Evolutionary conservation across 1,139 yeast genomes (phyloP).

Genomic region (Nadsonia commutata): DNA sequence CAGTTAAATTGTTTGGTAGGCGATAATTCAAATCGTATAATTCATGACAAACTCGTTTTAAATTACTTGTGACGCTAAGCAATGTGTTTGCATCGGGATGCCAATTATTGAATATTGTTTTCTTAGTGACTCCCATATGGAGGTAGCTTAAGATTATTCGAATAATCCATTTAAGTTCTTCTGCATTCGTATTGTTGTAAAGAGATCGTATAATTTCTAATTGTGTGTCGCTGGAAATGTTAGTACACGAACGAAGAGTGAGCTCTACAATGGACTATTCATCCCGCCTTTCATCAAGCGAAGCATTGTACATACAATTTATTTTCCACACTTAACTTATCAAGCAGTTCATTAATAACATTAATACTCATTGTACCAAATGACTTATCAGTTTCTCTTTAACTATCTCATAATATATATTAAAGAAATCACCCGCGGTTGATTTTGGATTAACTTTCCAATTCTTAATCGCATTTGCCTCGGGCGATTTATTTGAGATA

Average conservation of each 20-base stretch:
- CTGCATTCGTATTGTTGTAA: constrained; percentile 39
- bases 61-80: constrained; percentile 51
- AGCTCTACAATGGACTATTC: too few relatives aligned
- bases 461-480: constrained; percentile 30
- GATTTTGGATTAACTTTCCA: constrained; percentile 30
- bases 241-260: too few relatives aligned
- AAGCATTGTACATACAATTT: constrained; percentile 5
- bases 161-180: constrained; percentile 57
- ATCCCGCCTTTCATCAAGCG: not conserved
- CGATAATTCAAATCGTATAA: constrained; percentile 28
- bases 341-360: constrained; percentile 44
- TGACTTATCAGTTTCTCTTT: constrained; percentile 25
- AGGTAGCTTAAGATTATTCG: constrained; percentile 46
- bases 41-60: constrained; percentile 46
- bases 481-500: constrained; percentile 36
- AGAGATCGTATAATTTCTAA: constrained; percentile 32
- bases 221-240: constrained; percentile 21
- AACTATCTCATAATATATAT: constrained; percentile 25
- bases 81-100: constrained; percentile 67
- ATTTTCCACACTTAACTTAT: constrained; percentile 26
- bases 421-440: constrained; percentile 28
- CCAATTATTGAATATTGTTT: constrained; percentile 48
- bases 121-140: constrained; percentile 42
- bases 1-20: constrained; percentile 8
- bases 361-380: constrained; percentile 32